phyloP scores from a whole-genome alignment of 1,139 yeast genomes.

The Pichia sp. region DNA sequence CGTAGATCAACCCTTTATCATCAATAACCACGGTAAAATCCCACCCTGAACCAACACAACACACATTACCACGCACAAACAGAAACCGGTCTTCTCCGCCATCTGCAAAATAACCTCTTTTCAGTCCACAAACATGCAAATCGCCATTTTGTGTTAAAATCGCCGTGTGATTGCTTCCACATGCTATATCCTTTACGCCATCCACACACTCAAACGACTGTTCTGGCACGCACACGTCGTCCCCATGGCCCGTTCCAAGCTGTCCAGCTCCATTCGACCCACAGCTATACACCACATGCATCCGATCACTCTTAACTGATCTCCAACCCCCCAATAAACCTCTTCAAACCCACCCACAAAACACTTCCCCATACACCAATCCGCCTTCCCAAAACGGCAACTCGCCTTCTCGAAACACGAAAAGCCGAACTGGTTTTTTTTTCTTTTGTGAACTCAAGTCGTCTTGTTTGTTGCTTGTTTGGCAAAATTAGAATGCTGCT shows the following conservation, averaged over 20 bases:
- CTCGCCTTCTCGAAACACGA: too few relatives aligned
- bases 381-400: too few relatives aligned
- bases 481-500: too few relatives aligned
- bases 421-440: too few relatives aligned
- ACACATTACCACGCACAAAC: background rate
- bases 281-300: conserved; percentile 42
- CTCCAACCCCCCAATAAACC: too few relatives aligned
- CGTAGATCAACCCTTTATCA: background rate
- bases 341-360: too few relatives aligned
- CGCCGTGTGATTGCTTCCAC: conserved; percentile 89
- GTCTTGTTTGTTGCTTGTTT: too few relatives aligned
- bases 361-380: too few relatives aligned
- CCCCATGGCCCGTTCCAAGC: conserved; percentile 56
- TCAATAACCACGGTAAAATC: conserved; percentile 4
- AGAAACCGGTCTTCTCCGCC: background rate
- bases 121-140: conserved; percentile 49
- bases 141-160: conserved; percentile 49
- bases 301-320: too few relatives aligned
- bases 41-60: conserved; percentile 9
- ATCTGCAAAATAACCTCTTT: background rate
- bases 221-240: conserved; percentile 38
- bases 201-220: conserved; percentile 22
- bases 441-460: too few relatives aligned
- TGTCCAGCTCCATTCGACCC: conserved; percentile 86
- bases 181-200: conserved; percentile 40